Percentiles rank a stretch among this genome's conserved stretches.
Evolutionary conservation across 164 flowering plant genomes (phyloP).

Genomic region (Cinnamomum micranthum): DNA sequence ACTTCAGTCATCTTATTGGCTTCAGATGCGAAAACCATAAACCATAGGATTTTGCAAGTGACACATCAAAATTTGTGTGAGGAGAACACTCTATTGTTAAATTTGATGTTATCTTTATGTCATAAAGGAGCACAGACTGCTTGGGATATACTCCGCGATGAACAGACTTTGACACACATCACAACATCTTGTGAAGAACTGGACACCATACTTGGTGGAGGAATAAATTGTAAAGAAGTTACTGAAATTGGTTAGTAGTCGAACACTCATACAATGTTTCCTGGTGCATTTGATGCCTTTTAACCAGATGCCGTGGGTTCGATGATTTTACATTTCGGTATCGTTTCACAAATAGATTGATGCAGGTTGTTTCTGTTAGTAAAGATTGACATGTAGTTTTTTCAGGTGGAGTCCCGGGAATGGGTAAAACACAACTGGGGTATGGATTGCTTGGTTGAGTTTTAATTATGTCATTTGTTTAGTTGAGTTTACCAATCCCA

Average conservation of each 20-base stretch:
- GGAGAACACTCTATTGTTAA: too few relatives aligned
- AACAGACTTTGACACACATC: slow-evolving; percentile 45
- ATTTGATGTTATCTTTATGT: slow-evolving; percentile 1
- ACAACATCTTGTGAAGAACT: slow-evolving; percentile 80
- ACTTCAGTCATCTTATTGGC: too few relatives aligned
- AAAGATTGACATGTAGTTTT: slow-evolving; percentile 20
- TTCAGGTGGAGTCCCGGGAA: slow-evolving; percentile 96
- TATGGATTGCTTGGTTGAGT: slow-evolving; percentile 28
- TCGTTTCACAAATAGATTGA: neutral
- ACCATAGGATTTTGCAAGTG: too few relatives aligned
- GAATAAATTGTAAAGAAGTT: slow-evolving; percentile 81
- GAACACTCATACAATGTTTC: neutral
- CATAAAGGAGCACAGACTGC: slow-evolving; percentile 76
- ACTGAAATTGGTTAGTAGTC: slow-evolving; percentile 83
- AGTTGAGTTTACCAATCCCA: neutral
- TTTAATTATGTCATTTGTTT: neutral
- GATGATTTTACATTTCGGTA: neutral
- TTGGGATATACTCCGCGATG: slow-evolving; percentile 88
- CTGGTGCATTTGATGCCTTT: neutral
- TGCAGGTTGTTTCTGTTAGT: neutral
- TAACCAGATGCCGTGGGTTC: neutral
- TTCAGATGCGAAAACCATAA: too few relatives aligned
- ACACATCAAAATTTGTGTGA: too few relatives aligned
- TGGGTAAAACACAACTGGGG: slow-evolving; percentile 98
- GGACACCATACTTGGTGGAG: slow-evolving; percentile 86